phyloP scores from a whole-genome alignment of 169 alveolate genomes.

The Perkinsus marinus region DNA sequence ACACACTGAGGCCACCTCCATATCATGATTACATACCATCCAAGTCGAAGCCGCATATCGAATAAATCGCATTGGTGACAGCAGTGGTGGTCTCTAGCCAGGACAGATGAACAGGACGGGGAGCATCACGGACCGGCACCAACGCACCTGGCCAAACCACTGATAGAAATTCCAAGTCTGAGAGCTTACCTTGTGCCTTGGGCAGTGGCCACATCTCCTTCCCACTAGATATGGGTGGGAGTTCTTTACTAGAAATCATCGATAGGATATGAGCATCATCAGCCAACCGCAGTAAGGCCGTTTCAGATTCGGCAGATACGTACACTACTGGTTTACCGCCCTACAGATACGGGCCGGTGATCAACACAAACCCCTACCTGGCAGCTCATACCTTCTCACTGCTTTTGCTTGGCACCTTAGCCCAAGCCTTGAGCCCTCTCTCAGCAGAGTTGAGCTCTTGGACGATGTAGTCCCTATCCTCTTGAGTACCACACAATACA shows the following conservation, averaged over 20 bases:
- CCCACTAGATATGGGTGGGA: background rate
- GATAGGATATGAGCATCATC: background rate
- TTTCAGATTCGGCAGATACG: background rate
- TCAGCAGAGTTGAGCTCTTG: background rate
- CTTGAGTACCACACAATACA: background rate
- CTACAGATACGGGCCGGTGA: background rate
- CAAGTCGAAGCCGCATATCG: background rate
- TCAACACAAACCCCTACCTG: background rate
- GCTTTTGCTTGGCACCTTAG: background rate
- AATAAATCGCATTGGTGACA: background rate
- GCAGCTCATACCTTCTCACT: background rate
- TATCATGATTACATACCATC: background rate
- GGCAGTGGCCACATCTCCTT: background rate
- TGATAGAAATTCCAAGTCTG: too few species aligned
- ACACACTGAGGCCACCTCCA: background rate
- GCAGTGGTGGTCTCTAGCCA: background rate
- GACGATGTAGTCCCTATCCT: background rate
- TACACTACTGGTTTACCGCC: background rate
- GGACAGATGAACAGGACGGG: background rate
- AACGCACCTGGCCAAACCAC: background rate
- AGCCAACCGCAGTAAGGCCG: background rate
- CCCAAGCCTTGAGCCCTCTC: background rate
- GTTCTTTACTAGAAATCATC: background rate
- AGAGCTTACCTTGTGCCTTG: background rate
- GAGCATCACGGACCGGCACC: background rate